phyloP scores from a whole-genome alignment of 169 alveolate species.

The Cryptosporidium muris region DNA sequence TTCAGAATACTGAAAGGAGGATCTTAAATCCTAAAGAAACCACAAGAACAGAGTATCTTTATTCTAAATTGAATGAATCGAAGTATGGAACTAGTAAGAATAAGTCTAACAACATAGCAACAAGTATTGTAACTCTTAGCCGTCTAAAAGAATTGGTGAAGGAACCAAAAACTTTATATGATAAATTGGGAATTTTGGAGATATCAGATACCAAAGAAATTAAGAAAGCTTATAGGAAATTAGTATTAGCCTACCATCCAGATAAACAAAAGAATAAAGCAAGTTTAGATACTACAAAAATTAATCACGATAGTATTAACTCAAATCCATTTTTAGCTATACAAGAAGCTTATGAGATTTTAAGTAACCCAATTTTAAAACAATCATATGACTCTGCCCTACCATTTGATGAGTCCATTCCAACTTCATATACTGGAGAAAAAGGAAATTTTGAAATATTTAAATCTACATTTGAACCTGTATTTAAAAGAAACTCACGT shows the following conservation, averaged over 20 bases:
- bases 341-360: constrained; percentile 91
- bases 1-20: background rate
- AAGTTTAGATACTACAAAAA: background rate
- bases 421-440: constrained; percentile 80
- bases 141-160: constrained; percentile 33
- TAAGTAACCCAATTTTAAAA: constrained; percentile 86
- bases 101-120: constrained; percentile 5
- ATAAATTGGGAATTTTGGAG: constrained; percentile 74
- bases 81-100: background rate
- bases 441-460: constrained; percentile 79
- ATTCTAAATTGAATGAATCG: background rate
- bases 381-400: constrained; percentile 90
- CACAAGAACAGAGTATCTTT: background rate
- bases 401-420: constrained; percentile 92
- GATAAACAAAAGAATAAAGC: constrained; percentile 75
- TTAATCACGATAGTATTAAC: too few relatives aligned
- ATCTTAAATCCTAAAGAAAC: background rate
- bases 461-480: constrained; percentile 80
- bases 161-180: constrained; percentile 68
- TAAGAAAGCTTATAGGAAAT: constrained; percentile 78
- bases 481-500: constrained; percentile 80
- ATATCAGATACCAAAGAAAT: constrained; percentile 75
- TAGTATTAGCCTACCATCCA: constrained; percentile 79
- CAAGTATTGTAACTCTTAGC: constrained; percentile 3
- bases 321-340: constrained; percentile 81